Evolutionary conservation across 495 filamentous ascomycete species (phyloP), one percentile per base, ranked within the genome.

Genomic region (Hyaloscypha variabilis): DNA sequence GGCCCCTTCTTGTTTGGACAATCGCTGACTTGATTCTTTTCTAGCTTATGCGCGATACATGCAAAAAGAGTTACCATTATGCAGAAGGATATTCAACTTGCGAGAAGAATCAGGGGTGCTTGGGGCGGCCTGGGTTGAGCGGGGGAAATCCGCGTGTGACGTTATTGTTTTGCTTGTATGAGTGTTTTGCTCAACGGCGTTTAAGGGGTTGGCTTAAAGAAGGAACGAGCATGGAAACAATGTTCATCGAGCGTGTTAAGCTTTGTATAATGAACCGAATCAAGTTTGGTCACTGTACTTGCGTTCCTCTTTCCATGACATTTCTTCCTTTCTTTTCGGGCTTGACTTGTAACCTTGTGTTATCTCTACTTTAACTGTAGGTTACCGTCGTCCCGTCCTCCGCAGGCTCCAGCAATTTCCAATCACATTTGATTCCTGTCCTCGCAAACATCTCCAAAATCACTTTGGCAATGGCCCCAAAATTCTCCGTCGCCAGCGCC

Each of bases 31-130:
- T 14, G 39, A 4, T 46, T 8, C 1, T 19, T 46, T 54, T 54
- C 21, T 19, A 54, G 97, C 78, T 83, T 98, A 29, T 95, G 94
- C 77, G 94, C 94, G 21, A 90, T 98, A 30, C 94, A 98, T 74
- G 94, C 94, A 50, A 97, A 97, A 80, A 83, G 94, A 30, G 94
- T 98, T 8, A 98, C 94, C 1, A 96, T 98, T 69, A 97, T 97
- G 93, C 93, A 97, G 74, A 96, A 95, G 76, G 93, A 97, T 76
- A 94, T 97, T 52, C 93, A 96, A 74, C 82, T 97, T 56, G 93
- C 93, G 39, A 82, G 93, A 68, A 80, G 93, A 70, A 96, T 96
- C 80, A 83, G 93, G 29, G 84, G 81, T 23, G 74, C 81, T n/a
- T 85, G 82, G 82, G 83, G 83, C 50, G 83, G 82, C 24, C 63